Percentiles rank a stretch among this genome's conserved stretches.
phyloP scores from a whole-genome alignment of 495 filamentous ascomycete species.

The Hyaloscypha bicolor region DNA sequence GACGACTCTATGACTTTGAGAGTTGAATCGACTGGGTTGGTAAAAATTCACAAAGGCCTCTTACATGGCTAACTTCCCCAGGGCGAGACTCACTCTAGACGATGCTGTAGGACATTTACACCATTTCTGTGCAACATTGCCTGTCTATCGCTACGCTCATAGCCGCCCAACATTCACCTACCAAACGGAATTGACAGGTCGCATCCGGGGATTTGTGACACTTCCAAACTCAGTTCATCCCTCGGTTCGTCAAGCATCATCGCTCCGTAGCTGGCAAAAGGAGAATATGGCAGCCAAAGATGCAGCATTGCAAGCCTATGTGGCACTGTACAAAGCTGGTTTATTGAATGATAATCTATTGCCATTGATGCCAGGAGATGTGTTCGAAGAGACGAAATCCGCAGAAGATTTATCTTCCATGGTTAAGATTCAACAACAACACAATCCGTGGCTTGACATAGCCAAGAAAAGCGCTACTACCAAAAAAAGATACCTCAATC shows the following conservation, averaged over 20 bases:
- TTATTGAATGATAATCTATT: constrained; percentile 63
- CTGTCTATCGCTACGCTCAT: background rate
- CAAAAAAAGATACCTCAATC: background rate
- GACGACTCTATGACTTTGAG: background rate
- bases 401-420: constrained; percentile 29
- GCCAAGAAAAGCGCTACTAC: constrained; percentile 36
- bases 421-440: constrained; percentile 52
- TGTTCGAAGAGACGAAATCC: constrained; percentile 5
- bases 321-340: constrained; percentile 57
- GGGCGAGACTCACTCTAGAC: background rate
- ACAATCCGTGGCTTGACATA: constrained; percentile 65
- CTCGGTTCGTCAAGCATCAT: background rate
- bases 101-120: background rate
- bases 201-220: background rate
- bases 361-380: constrained; percentile 6
- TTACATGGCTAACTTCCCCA: background rate
- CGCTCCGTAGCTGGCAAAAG: constrained; percentile 55
- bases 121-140: background rate
- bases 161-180: background rate
- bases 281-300: constrained; percentile 78
- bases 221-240: constrained; percentile 1
- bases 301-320: constrained; percentile 80
- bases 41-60: background rate
- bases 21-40: background rate
- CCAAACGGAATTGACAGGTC: background rate